Percentiles rank a stretch among this genome's conserved stretches.
Evolutionary conservation across 352 stramenopile species (phyloP).

Genomic region (Globisporangium orthogonon): DNA sequence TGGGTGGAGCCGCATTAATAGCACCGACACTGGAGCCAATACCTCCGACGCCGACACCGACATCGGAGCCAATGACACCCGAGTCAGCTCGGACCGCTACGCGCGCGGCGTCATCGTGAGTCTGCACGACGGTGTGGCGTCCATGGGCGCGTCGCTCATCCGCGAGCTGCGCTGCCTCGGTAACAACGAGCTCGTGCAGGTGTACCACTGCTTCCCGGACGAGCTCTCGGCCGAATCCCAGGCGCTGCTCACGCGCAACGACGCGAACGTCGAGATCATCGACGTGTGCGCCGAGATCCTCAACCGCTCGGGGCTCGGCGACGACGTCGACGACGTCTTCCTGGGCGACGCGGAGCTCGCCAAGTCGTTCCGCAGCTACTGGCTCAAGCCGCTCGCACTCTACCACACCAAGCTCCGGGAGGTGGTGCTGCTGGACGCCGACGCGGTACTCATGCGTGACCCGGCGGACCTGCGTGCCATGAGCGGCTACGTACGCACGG

Average conservation of each 20-base stretch:
- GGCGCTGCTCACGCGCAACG: slow-evolving; percentile 31
- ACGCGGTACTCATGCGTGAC: slow-evolving; percentile 36
- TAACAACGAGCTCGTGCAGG: slow-evolving; percentile 33
- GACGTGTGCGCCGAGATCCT: slow-evolving; percentile 48
- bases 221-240: slow-evolving; percentile 32
- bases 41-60: not conserved
- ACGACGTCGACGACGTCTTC: slow-evolving; percentile 20
- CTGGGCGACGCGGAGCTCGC: slow-evolving; percentile 20
- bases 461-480: slow-evolving; percentile 32
- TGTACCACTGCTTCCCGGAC: slow-evolving; percentile 36
- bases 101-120: slow-evolving; percentile 27
- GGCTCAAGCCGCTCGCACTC: slow-evolving; percentile 55
- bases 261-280: slow-evolving; percentile 49
- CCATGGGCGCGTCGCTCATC: slow-evolving; percentile 53
- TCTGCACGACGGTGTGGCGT: slow-evolving; percentile 25
- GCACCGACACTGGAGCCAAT: not conserved
- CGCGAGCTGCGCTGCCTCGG: slow-evolving; percentile 38
- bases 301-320: slow-evolving; percentile 2
- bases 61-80: not conserved
- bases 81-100: not conserved
- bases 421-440: slow-evolving; percentile 44
- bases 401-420: slow-evolving; percentile 38
- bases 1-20: not conserved
- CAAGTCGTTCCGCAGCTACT: slow-evolving; percentile 36
- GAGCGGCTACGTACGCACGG: slow-evolving; percentile 33